Conservation (phyloP, 108 stramenopile genomes). For the Nitzschia sp. region DNA sequence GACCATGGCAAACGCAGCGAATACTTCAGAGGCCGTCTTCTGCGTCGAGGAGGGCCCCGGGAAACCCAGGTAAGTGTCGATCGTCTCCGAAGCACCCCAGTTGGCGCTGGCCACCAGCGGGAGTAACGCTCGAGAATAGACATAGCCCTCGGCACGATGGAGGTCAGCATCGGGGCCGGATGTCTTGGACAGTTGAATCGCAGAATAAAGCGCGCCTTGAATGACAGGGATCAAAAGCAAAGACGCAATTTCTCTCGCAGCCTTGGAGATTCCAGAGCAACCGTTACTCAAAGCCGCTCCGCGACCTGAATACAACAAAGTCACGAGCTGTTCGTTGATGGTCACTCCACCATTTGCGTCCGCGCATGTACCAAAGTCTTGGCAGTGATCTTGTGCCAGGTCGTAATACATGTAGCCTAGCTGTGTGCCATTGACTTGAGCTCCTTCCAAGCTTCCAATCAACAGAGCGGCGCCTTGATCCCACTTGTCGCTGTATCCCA, state of each 20-base stretch:
- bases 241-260: slow-evolving; percentile 51
- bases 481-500: slow-evolving; percentile 33
- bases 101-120: slow-evolving; percentile 59
- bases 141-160: slow-evolving; percentile 63
- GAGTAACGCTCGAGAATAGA: slow-evolving; percentile 60
- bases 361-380: slow-evolving; percentile 69
- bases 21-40: slow-evolving; percentile 34
- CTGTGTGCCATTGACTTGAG: slow-evolving; percentile 37
- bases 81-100: slow-evolving; percentile 41
- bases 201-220: slow-evolving; percentile 58
- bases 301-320: slow-evolving; percentile 65
- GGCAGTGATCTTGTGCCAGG: slow-evolving; percentile 68
- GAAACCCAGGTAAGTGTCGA: slow-evolving; percentile 43
- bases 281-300: slow-evolving; percentile 52
- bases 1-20: slow-evolving; percentile 31
- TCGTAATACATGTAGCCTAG: slow-evolving; percentile 64
- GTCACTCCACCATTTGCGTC: slow-evolving; percentile 29
- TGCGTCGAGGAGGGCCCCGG: slow-evolving; percentile 13
- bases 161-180: not conserved
- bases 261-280: slow-evolving; percentile 59
- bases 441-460: slow-evolving; percentile 70
- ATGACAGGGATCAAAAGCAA: slow-evolving; percentile 66
- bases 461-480: slow-evolving; percentile 75
- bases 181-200: slow-evolving; percentile 16
- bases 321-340: slow-evolving; percentile 56